These are phyloP conservation scores for Nemania diffusa DNA, from an alignment of 2,329 filamentous ascomycete genomes.

Conservation along the genomic window DNA sequence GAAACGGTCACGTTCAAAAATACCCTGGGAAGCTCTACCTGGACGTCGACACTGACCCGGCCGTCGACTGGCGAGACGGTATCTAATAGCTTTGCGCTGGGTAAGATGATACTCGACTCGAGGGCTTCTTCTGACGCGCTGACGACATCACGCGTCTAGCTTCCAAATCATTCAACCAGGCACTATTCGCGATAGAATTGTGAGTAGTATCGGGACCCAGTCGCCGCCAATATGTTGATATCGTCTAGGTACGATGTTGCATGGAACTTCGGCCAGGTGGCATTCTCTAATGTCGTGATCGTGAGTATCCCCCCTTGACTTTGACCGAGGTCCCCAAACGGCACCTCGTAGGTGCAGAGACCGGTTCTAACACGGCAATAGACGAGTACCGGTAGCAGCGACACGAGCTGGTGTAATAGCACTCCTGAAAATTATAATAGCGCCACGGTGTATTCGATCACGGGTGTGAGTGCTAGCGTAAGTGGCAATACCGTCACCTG, in stretches of 20 bases:
- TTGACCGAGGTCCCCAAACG: not conserved
- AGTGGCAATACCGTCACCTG: slow-evolving; percentile 56
- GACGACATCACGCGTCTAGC: slow-evolving; percentile 29
- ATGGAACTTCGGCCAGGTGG: slow-evolving; percentile 55
- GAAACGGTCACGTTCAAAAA: slow-evolving; percentile 52
- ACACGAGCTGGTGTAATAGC: slow-evolving; percentile 50
- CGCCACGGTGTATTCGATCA: slow-evolving; percentile 51
- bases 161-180: slow-evolving; percentile 55
- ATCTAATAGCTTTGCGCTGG: slow-evolving; percentile 50
- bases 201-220: slow-evolving; percentile 32
- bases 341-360: not conserved
- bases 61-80: slow-evolving; percentile 46
- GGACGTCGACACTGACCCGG: slow-evolving; percentile 51
- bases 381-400: slow-evolving; percentile 45
- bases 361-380: slow-evolving; percentile 26
- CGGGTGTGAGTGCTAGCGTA: slow-evolving; percentile 49
- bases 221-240: not conserved
- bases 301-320: slow-evolving; percentile 52
- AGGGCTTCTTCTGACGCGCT: slow-evolving; percentile 11
- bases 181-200: slow-evolving; percentile 55
- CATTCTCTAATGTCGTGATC: slow-evolving; percentile 59
- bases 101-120: slow-evolving; percentile 27
- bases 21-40: slow-evolving; percentile 44
- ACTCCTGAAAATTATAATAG: slow-evolving; percentile 53
- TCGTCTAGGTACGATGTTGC: slow-evolving; percentile 45